Base-by-base conservation (phyloP, 192 early-diverging fungal species). In the Backusella tuberculispora region DNA sequence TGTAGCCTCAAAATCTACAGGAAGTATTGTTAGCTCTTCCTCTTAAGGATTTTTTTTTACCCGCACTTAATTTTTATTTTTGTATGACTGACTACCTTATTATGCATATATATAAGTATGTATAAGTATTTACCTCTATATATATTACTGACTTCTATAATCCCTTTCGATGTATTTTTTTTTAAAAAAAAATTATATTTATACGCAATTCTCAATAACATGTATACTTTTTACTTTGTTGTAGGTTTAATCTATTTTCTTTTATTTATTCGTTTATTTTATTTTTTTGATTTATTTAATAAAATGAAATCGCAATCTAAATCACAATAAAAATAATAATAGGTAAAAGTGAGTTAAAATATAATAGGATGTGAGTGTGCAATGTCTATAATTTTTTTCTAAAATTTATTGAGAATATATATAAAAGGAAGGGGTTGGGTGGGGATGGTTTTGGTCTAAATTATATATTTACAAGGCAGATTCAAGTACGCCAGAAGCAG, bases 401-500 rank as follows among this genome's bases (percentile, higher is more conserved):
- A 60, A 13, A 60, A 60, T 24, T 60, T 60, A 24, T 60, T 60
- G 53, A 26, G 53, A 26, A 21, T 60, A 60, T 60, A 60, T 60
- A 60, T 60, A 60, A 60, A 56, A n/a, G 53, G n/a, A 60, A n/a
- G 21, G 53, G 47, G 47, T n/a, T 15, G 50, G 50, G n/a, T 15
- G 50, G 50, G n/a, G 50, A 24, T 60, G 26, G 53, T 60, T 60
- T 60, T 60, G 21, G 4, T 60, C 53, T 60, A 60, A 60, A 9
- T 60, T 13, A 60, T 60, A 13, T 72, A 72, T 72, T 72, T 72
- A 72, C 71, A 72, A 91, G 9, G 75, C 40, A 29, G 42, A 76
- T 19, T 89, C 78, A 41, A 96, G 81, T 76, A 91, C 81, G 26
- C 91, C 92, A 13, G 90, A 84, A 63, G 96, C 89, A 63, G 97